Conservation (phyloP, 257 asterid species). For the Jacaranda copaia region DNA sequence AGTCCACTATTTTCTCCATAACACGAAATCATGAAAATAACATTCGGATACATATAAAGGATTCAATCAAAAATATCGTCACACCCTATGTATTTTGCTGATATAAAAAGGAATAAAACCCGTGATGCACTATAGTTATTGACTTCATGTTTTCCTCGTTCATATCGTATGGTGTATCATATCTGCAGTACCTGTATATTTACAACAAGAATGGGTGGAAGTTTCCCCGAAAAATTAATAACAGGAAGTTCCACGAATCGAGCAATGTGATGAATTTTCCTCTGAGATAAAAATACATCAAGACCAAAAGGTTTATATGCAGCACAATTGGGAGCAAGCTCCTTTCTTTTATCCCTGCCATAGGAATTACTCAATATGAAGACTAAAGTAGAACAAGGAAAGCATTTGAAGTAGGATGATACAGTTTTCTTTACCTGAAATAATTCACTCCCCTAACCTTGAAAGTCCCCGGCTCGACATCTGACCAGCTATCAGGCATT, state of each 20-base stretch:
- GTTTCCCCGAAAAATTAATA: slow-evolving; percentile 48
- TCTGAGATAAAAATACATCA: slow-evolving; percentile 70
- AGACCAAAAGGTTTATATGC: slow-evolving; percentile 76
- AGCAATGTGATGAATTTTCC: slow-evolving; percentile 67
- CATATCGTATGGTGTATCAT: neutral
- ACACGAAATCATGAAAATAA: no score
- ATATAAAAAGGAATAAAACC: neutral
- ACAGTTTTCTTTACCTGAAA: slow-evolving; percentile 42
- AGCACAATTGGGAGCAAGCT: slow-evolving; percentile 58
- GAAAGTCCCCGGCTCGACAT: slow-evolving; percentile 59
- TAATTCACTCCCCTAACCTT: slow-evolving; percentile 66
- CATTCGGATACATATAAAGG: neutral
- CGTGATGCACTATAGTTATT: neutral
- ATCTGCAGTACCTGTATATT: slow-evolving; percentile 60
- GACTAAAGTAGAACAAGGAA: neutral
- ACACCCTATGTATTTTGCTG: neutral
- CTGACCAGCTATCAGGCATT: slow-evolving; percentile 71
- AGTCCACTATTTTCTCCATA: neutral
- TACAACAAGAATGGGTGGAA: slow-evolving; percentile 71
- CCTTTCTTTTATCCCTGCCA: slow-evolving; percentile 71
- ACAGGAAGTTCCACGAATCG: slow-evolving; percentile 66
- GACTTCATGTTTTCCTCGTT: neutral
- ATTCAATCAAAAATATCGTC: neutral
- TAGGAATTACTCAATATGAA: slow-evolving; percentile 15
- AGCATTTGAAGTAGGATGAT: neutral